Base-by-base conservation (phyloP, 257 asterid species). In the Fraxinus excelsior region DNA sequence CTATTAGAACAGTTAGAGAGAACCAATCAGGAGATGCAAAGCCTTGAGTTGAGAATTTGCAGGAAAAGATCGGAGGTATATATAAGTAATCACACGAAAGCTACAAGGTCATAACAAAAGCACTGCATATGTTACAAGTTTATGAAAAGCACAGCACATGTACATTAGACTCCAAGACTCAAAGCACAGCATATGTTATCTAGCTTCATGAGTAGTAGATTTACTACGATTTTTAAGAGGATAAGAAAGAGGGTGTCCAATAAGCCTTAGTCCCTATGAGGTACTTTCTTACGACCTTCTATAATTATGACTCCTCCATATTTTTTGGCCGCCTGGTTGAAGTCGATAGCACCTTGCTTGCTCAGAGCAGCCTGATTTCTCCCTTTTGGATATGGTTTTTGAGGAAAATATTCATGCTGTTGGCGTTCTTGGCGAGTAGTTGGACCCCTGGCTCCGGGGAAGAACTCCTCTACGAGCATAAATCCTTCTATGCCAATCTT, bases 231-330 rank as follows among this genome's bases (percentile, higher is more conserved):
- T 62, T 62, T 25, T 14, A 23, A n/a, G 19, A 23, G 7, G 32
- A 62, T 3, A 11, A 25, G 68, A 62, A 62, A 62, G 34, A 10
- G 16, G 12, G 18, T 26, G 12, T 25, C 9, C 23, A 60, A 60
- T 25, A 25, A 2, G 67, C 18, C 34, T 25, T n/a, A n/a, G n/a
- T n/a, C n/a, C 34, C 0, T 2, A 23, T 2, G 0, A 21, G 18
- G 32, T 62, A 26, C 7, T 23, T 62, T 77, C 28, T 80, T 75
- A 3, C 42, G 71, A 8, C 56, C 49, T 10, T 75, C 80, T 65
- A 70, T 73, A 19, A 72, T 37, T 46, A 67, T 2, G n/a, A n/a
- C n/a, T n/a, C n/a, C n/a, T n/a, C n/a, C n/a, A n/a, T n/a, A n/a
- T n/a, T n/a, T n/a, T n/a, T n/a, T n/a, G n/a, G n/a, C n/a, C n/a